phyloP scores from a whole-genome alignment of 441 rosid genomes.

The Aquilaria agallochum region DNA sequence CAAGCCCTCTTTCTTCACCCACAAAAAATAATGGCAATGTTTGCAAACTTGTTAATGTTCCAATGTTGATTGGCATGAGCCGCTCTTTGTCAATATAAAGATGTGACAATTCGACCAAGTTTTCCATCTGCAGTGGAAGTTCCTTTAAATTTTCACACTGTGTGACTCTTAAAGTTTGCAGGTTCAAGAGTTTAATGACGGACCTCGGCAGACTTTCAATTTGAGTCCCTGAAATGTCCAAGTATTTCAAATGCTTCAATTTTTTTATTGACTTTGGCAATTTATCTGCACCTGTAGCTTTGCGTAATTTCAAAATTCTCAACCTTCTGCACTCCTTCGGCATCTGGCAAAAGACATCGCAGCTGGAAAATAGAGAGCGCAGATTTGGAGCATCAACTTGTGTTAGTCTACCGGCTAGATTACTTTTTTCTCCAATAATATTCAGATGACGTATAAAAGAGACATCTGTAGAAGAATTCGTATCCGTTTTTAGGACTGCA shows the following conservation, averaged over 20 bases:
- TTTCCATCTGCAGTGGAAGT: neutral
- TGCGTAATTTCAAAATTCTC: neutral
- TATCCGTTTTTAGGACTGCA: neutral
- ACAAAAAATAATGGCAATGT: neutral
- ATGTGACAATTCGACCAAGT: slow-evolving; percentile 3
- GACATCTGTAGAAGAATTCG: neutral
- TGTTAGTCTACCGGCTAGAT: neutral
- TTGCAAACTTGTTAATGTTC: neutral
- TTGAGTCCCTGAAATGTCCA: slow-evolving; percentile 9
- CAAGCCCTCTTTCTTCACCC: neutral
- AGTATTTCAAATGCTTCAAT: slow-evolving; percentile 15
- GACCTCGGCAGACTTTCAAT: neutral
- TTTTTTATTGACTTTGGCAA: slow-evolving; percentile 7
- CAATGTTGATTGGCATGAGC: neutral
- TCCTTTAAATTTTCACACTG: neutral
- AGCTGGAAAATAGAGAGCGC: neutral
- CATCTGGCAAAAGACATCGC: neutral
- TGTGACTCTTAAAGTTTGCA: slow-evolving; percentile 1
- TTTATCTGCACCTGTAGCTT: neutral
- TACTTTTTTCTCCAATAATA: neutral
- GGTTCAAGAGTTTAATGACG: neutral
- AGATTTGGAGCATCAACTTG: neutral
- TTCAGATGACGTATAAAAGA: neutral
- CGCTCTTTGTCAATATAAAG: neutral
- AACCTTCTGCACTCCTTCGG: neutral